Evolutionary conservation across 306 rosid genomes (phyloP), one percentile per base, ranked within the genome.

Genomic region (Casuarina equisetifolia): DNA sequence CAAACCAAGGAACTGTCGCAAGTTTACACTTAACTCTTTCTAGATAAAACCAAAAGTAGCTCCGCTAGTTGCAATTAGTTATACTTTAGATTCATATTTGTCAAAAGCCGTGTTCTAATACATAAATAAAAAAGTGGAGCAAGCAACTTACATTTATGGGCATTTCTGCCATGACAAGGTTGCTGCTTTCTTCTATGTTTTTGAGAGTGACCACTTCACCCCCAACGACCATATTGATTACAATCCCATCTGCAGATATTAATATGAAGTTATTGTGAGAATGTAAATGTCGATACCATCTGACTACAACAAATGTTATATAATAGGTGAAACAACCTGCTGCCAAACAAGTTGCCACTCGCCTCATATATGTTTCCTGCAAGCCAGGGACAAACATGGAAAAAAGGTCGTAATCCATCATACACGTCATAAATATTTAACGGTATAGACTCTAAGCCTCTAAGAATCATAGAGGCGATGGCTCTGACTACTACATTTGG

Each of bases 211-310:
- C 94, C 54, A 96, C 96, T 88, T 92, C 99, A 19, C 97, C 98
- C 67, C 99, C 92, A 57, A 87, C 93, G 58, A 95, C 98, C 99
- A 91, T 92, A 79, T 91, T 96, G 91, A 91, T 96, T 54, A 91
- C 90, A 79, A 91, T 80, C 79, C 98, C 99, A 83, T 96, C 98
- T 95, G 83, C 86, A 86, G 57, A 52, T 11, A 82, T 52, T 76
- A 76, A 50, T 19, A 46, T 46, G 61, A 80, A 86, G 81, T 78
- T 59, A 77, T 40, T 78, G 72, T 75, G 76, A 74, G 71, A 78
- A 51, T 15, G 57, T 69, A 81, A 49, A 78, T 73, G 46, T 75
- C n/a, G 81, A 70, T 69, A 62, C 53, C 59, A 74, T 43, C 44
- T 16, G 71, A 62, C 78, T 45, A 38, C 79, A n/a, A 79, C 32